Evolutionary conservation across 2,329 filamentous ascomycete genomes (phyloP).

Genomic region (Phialophora verrucosa): DNA sequence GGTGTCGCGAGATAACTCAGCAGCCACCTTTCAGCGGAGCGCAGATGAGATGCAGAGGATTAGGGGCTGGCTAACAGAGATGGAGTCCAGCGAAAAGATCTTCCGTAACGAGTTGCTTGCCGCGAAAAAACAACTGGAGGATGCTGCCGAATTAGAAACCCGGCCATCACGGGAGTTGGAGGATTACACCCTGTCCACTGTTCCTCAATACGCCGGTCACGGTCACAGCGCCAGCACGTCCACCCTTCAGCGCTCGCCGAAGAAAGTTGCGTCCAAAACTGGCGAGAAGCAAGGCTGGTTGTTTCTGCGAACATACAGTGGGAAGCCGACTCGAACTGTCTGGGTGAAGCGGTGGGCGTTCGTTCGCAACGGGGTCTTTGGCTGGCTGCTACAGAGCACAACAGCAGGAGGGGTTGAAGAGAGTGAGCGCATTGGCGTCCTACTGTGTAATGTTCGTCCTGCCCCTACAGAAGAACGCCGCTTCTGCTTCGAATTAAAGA

Average conservation of each 20-base stretch:
- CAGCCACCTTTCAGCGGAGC: constrained; percentile 68
- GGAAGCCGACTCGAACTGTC: constrained; percentile 85
- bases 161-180: constrained; percentile 91
- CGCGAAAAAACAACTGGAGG: constrained; percentile 81
- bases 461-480: constrained; percentile 90
- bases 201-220: constrained; percentile 78
- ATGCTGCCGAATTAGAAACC: constrained; percentile 70
- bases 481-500: constrained; percentile 99
- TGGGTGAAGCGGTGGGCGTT: constrained; percentile 97
- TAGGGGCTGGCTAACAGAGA: constrained; percentile 88
- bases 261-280: constrained; percentile 52
- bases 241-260: constrained; percentile 56
- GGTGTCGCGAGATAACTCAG: constrained; percentile 68
- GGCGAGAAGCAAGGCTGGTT: constrained; percentile 94
- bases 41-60: constrained; percentile 86
- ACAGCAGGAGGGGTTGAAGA: constrained; percentile 86
- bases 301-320: constrained; percentile 78
- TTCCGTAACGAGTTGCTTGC: constrained; percentile 82
- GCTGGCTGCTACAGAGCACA: constrained; percentile 83
- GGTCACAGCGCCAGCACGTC: constrained; percentile 62
- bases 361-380: constrained; percentile 93
- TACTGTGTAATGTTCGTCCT: constrained; percentile 90
- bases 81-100: constrained; percentile 84
- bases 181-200: constrained; percentile 87
- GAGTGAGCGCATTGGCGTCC: constrained; percentile 92